Percentiles rank a stretch among this genome's conserved stretches.
Conservation (phyloP, 768 basidiomycete species). For the Russula emetica region DNA sequence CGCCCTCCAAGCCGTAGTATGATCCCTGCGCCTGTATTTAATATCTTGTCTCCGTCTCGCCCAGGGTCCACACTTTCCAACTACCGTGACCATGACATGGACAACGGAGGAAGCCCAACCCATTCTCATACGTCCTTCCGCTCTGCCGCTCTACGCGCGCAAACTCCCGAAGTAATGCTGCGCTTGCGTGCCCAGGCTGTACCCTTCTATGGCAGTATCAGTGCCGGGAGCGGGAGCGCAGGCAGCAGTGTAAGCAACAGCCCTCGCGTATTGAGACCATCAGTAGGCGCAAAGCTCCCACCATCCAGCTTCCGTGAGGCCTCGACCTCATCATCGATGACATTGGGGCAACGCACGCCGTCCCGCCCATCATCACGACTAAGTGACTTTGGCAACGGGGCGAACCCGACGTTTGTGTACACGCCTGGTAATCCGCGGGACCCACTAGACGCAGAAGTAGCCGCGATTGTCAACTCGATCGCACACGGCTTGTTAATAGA, state of each 20-base stretch:
- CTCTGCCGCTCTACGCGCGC: conserved; percentile 45
- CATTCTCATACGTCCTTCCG: conserved; percentile 39
- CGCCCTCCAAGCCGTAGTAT: conserved; percentile 79
- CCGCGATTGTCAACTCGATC: conserved; percentile 66
- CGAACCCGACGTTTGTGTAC: conserved; percentile 55
- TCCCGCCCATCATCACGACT: conserved; percentile 64
- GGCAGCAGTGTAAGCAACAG: conserved; percentile 30
- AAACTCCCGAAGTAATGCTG: conserved; percentile 64
- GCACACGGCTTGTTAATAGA: conserved; percentile 74
- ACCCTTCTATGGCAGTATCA: conserved; percentile 44
- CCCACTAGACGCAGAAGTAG: conserved; percentile 80
- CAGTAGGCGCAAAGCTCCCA: conserved; percentile 46
- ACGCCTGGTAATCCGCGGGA: conserved; percentile 62
- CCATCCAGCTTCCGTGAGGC: conserved; percentile 74
- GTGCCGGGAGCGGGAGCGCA: conserved; percentile 7
- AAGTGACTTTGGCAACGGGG: conserved; percentile 46
- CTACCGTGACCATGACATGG: conserved; percentile 33
- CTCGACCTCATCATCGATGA: conserved; percentile 35
- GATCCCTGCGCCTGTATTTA: conserved; percentile 75
- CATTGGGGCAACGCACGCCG: conserved; percentile 37
- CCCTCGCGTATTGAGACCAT: conserved; percentile 40
- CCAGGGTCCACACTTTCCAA: conserved; percentile 70
- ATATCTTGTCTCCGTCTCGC: conserved; percentile 63
- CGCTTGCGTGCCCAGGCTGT: conserved; percentile 58
- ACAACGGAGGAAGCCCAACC: conserved; percentile 15